Base-by-base conservation (phyloP, 2,329 filamentous ascomycete species). In the Penicillium aurantiogriseum region DNA sequence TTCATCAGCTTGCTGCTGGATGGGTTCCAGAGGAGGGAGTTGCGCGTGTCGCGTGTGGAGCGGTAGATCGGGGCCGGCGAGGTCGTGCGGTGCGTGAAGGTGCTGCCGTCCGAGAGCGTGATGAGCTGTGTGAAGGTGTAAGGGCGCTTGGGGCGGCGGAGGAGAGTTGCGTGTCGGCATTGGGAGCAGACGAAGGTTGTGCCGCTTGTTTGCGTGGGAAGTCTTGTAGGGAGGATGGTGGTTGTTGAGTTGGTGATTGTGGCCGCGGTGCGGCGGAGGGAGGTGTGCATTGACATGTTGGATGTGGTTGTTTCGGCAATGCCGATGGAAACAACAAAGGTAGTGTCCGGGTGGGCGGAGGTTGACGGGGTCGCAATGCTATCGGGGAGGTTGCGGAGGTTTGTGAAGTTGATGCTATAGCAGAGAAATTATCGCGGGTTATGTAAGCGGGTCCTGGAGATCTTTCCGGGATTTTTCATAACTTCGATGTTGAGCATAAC, bases 71-170 rank as follows among this genome's bases (percentile, higher is more conserved):
- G 80, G 23, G 78, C 68, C 2, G 79, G 79, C 6, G 79, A 81
- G 46, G 78, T 80, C 42, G 79, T 81, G 64, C 79, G 79, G 64
- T 80, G 77, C 19, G 74, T 75, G 71, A 79, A 97, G 59, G 92
- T 89, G 69, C 86, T 90, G 67, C 94, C 94, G 80, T 99, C 94
- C 40, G 89, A 91, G 63, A 97, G 88, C 53, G 92, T 92, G 65
- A 99, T 83, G 59, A 99, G 85, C 78, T 99, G 94, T n/a, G 93
- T 97, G 82, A 97, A 97, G 66, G 88, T 91, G 82, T 97, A 97
- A 42, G 94, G 93, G 6, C 92, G 86, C 71, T 92, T 89, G n/a
- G 92, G 92, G 17, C 94, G 91, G 61, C 84, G 84, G 71, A 97
- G 85, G 62, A 96, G 89, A 25, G 90, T 92, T 51, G 94, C 94